Evolutionary conservation across 495 filamentous ascomycete genomes (phyloP).

Genomic region (Penicillium pancosmium): DNA sequence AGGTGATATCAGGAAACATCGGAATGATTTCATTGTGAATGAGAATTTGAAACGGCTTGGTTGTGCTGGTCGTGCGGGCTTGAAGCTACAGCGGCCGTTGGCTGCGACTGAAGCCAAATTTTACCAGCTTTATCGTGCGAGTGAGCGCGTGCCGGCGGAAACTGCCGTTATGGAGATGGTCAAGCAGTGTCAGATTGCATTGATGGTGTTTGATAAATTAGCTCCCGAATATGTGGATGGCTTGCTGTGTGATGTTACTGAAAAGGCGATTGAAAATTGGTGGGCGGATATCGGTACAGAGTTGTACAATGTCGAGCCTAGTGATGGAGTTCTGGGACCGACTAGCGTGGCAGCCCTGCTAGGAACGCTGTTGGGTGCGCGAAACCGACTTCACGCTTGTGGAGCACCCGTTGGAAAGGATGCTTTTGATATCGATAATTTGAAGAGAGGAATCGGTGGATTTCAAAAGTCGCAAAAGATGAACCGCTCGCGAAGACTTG

Average conservation of each 20-base stretch:
- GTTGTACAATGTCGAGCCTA: slow-evolving; percentile 86
- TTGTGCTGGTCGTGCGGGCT: slow-evolving; percentile 84
- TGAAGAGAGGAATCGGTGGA: slow-evolving; percentile 78
- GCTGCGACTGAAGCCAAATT: slow-evolving; percentile 89
- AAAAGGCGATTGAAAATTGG: slow-evolving; percentile 90
- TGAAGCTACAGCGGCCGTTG: slow-evolving; percentile 75
- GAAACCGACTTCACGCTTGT: slow-evolving; percentile 80
- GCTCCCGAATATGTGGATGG: slow-evolving; percentile 91
- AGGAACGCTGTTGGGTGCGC: slow-evolving; percentile 84
- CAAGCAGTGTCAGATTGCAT: slow-evolving; percentile 86
- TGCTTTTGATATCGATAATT: slow-evolving; percentile 79
- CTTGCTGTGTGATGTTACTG: slow-evolving; percentile 88
- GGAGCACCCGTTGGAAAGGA: slow-evolving; percentile 89
- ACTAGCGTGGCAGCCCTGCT: slow-evolving; percentile 89
- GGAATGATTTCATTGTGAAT: slow-evolving; percentile 89
- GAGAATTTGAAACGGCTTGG: slow-evolving; percentile 91
- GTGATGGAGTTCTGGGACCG: slow-evolving; percentile 87
- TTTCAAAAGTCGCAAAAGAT: slow-evolving; percentile 92
- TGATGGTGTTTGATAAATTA: slow-evolving; percentile 86
- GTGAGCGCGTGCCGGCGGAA: slow-evolving; percentile 75
- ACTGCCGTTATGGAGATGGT: slow-evolving; percentile 84
- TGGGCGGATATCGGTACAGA: slow-evolving; percentile 94
- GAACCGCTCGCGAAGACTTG: slow-evolving; percentile 72
- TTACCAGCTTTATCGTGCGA: slow-evolving; percentile 83
- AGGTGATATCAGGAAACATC: slow-evolving; percentile 79